Evolutionary conservation across 2,329 filamentous ascomycete species (phyloP).

Genomic region (Biscogniauxia sp.): DNA sequence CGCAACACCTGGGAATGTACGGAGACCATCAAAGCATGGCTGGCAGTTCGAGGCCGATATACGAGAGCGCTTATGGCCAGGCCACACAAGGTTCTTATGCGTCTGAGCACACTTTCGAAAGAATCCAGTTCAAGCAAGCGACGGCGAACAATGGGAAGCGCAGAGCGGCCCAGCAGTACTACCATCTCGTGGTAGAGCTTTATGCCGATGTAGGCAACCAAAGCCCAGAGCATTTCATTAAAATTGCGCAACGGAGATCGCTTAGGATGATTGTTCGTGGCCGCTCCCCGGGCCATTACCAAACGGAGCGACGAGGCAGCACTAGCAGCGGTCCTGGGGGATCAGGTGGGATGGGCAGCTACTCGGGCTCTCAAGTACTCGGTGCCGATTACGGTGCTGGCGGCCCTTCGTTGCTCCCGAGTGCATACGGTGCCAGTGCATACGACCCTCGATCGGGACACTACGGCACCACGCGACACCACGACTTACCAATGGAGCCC

Average conservation of each 20-base stretch:
- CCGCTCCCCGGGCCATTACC: constrained; percentile 77
- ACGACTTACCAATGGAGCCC: constrained; percentile 50
- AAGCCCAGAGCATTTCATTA: constrained; percentile 57
- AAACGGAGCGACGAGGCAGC: constrained; percentile 66
- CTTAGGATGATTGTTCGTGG: constrained; percentile 86
- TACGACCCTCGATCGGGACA: constrained; percentile 43
- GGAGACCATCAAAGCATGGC: constrained; percentile 35
- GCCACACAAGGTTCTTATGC: constrained; percentile 38
- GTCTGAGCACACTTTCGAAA: constrained; percentile 69
- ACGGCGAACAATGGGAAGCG: constrained; percentile 93
- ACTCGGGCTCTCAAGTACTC: constrained; percentile 39
- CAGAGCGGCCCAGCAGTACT: constrained; percentile 87
- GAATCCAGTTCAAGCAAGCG: constrained; percentile 91
- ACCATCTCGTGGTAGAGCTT: constrained; percentile 84
- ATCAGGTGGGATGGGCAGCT: constrained; percentile 58
- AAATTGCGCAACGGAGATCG: constrained; percentile 70
- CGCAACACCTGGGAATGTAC: constrained; percentile 47
- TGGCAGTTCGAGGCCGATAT: constrained; percentile 37
- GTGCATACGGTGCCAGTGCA: constrained; percentile 32
- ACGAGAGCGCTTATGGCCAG: constrained; percentile 41
- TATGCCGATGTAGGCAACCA: constrained; percentile 64
- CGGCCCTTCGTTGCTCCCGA: constrained; percentile 39
- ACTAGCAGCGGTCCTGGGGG: constrained; percentile 67
- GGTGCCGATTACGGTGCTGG: constrained; percentile 38
- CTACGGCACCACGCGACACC: constrained; percentile 43